A percentile compares a stretch with the other conserved stretches of the same genome.
Conservation (phyloP, 441 rosid species). For the Bruguiera hainesii region DNA sequence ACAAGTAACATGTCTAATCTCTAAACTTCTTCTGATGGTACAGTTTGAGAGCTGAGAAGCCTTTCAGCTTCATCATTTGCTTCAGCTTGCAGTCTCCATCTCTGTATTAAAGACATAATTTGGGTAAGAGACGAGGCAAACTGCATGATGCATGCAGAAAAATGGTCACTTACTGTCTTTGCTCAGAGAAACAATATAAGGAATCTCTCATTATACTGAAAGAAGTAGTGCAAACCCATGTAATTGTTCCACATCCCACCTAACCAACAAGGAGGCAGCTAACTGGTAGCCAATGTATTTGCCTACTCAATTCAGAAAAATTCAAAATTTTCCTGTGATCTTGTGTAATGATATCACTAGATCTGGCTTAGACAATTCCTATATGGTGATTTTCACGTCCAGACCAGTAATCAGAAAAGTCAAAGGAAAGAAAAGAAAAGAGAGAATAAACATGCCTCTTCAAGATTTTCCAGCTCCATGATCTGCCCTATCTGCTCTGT, state of each 20-base stretch:
- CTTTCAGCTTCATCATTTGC: slow-evolving; percentile 96
- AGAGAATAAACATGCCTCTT: slow-evolving; percentile 52
- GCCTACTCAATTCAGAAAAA: not conserved
- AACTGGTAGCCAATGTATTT: not conserved
- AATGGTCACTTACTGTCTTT: no score
- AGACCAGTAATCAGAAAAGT: not conserved
- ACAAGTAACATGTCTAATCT: slow-evolving; percentile 19
- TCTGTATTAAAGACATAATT: slow-evolving; percentile 36
- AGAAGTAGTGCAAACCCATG: no score
- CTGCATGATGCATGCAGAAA: no score
- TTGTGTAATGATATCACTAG: not conserved
- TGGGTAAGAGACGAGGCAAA: no score
- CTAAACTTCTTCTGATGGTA: slow-evolving; percentile 32
- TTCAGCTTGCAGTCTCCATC: slow-evolving; percentile 89
- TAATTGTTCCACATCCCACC: no score
- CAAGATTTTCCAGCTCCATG: slow-evolving; percentile 95
- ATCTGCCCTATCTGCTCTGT: slow-evolving; percentile 82
- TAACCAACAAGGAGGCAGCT: no score
- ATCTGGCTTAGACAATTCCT: not conserved
- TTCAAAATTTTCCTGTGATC: not conserved
- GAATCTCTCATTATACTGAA: no score
- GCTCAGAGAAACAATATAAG: no score
- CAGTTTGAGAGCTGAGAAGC: slow-evolving; percentile 67
- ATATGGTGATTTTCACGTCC: not conserved
- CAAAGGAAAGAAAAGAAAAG: slow-evolving; percentile 5